Evolutionary conservation across 148 eudicot species (phyloP).

Genomic region (Chenopodium album): DNA sequence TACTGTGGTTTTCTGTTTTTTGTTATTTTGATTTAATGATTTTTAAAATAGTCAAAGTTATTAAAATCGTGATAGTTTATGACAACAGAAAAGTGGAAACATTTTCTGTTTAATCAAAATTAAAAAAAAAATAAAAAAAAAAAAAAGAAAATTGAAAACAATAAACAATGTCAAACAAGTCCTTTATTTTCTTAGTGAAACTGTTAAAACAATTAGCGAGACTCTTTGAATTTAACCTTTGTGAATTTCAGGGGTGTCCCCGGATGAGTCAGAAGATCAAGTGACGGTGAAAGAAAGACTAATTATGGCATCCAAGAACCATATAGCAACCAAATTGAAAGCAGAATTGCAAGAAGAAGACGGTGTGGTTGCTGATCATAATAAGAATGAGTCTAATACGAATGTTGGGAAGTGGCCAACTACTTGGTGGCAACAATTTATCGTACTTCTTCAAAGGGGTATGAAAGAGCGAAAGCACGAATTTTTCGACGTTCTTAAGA

Average conservation of each 20-base stretch:
- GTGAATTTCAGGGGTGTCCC: slow-evolving; percentile 42
- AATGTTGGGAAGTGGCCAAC: slow-evolving; percentile 45
- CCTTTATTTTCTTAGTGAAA: too few relatives aligned
- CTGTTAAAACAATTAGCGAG: neutral
- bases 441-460: slow-evolving; percentile 35
- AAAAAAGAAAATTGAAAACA: too few relatives aligned
- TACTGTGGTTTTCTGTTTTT: too few relatives aligned
- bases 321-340: slow-evolving; percentile 41
- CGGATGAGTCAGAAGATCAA: slow-evolving; percentile 49
- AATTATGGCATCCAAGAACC: slow-evolving; percentile 43
- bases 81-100: too few relatives aligned
- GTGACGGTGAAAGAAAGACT: slow-evolving; percentile 41
- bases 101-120: too few relatives aligned
- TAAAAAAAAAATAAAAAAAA: too few relatives aligned
- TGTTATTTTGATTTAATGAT: too few relatives aligned
- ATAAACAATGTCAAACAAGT: too few relatives aligned
- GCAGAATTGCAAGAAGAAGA: slow-evolving; percentile 34
- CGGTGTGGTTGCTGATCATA: neutral
- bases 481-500: slow-evolving; percentile 47
- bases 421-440: slow-evolving; percentile 59
- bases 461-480: slow-evolving; percentile 66
- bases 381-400: slow-evolving; percentile 18
- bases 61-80: too few relatives aligned
- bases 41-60: too few relatives aligned
- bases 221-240: neutral